Base-by-base conservation (phyloP, 768 basidiomycete genomes). In the Rhizopogon vesiculosus region DNA sequence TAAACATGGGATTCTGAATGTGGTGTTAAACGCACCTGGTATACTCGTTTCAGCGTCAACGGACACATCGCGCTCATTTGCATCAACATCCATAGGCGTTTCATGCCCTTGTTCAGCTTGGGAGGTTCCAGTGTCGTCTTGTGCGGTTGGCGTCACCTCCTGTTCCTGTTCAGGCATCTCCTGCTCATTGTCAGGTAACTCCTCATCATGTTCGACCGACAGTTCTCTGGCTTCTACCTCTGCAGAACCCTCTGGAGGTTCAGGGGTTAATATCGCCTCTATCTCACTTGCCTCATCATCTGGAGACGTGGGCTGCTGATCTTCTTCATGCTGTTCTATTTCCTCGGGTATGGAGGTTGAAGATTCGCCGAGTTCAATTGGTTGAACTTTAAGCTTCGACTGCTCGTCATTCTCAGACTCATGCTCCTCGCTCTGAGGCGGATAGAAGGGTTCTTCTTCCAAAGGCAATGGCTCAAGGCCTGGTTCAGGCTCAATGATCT, bases 51-150 rank as follows among this genome's bases (percentile, higher is more conserved):
- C 48, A 3, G 35, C 16, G 22, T 49, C 9, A 49, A 38, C 35
- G 16, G 48, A 49, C 19, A 49, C 16, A 9, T 38, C 19, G 19
- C 39, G 48, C 15, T 38, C 48, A 35, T 22, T 19, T 6, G 19
- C 19, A 7, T 69, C 69, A n/a, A 55, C 35, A 2, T 72, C 70
- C 28, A 56, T 55, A 0, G 61, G 41, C 9, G 42, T 69, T 28
- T 60, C 62, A 53, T 70, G 72, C 9, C 64, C 61, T 25, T 69
- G 69, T 43, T 74, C 74, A 51, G 73, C 71, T 22, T 65, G 69
- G 22, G 72, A 70, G 15, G 64, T 61, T 15, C 58, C 57, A 22
- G 55, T 65, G 19, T 66, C 65, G 4, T 25, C 3, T 16, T 38
- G 19, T 38, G 8, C 15, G 8, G 35, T 19, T 8, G 22, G 22